phyloP scores from a whole-genome alignment of 129 eudicot genomes.

The Mikania micrantha region DNA sequence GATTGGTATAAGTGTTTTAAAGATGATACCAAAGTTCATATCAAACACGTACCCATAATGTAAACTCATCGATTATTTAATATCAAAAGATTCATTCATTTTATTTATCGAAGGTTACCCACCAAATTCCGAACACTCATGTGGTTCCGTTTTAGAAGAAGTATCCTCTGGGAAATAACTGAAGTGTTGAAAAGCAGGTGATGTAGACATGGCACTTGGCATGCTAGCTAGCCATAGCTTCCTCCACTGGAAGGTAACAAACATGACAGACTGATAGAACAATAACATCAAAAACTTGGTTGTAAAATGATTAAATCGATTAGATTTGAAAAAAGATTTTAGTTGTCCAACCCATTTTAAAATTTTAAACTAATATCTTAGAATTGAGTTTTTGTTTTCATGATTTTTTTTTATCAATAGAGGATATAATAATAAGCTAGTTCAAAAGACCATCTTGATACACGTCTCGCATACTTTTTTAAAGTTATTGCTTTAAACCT shows the following conservation, averaged over 20 bases:
- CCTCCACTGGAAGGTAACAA: constrained; percentile 74
- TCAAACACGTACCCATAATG: constrained; percentile 76
- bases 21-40: not conserved
- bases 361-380: too few relatives aligned
- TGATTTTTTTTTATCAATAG: too few relatives aligned
- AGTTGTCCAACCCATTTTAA: too few relatives aligned
- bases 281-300: not conserved
- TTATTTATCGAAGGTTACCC: constrained; percentile 76
- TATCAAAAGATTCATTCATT: constrained; percentile 65
- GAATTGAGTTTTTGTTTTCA: too few relatives aligned
- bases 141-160: constrained; percentile 50
- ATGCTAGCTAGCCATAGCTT: constrained; percentile 68
- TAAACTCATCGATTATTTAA: constrained; percentile 80
- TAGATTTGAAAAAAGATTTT: too few relatives aligned
- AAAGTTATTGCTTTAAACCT: too few relatives aligned
- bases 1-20: not conserved
- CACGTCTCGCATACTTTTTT: too few relatives aligned
- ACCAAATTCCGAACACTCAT: constrained; percentile 88
- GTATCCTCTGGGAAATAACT: constrained; percentile 58
- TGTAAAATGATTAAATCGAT: not conserved
- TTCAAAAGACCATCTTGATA: too few relatives aligned
- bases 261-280: constrained; percentile 72
- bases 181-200: constrained; percentile 63
- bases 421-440: too few relatives aligned
- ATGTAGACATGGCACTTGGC: constrained; percentile 59